Percentiles rank a stretch among this genome's conserved stretches.
Evolutionary conservation across 2,329 filamentous ascomycete species (phyloP).

Genomic region (Pleomassaria siparia): DNA sequence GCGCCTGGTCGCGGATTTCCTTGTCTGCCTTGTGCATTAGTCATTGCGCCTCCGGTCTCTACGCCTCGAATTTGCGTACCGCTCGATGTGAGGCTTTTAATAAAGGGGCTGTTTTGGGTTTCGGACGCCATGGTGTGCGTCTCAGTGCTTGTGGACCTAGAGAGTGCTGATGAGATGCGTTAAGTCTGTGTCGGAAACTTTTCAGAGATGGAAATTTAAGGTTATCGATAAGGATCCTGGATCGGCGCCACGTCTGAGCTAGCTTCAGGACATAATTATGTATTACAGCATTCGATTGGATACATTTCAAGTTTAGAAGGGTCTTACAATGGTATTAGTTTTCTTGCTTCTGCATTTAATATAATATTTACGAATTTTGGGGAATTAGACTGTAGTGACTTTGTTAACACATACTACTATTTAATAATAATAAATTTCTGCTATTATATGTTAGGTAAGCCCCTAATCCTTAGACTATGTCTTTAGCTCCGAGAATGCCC

Average conservation of each 20-base stretch:
- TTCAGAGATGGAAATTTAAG: slow-evolving; percentile 25
- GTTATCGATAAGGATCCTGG: slow-evolving; percentile 16
- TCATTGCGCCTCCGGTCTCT: background rate
- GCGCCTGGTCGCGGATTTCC: slow-evolving; percentile 73
- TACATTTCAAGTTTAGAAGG: too few species aligned
- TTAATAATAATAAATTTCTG: too few species aligned
- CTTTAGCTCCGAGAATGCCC: too few species aligned
- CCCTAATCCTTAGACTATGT: too few species aligned
- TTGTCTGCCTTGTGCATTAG: slow-evolving; percentile 59
- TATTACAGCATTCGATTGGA: background rate
- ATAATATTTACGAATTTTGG: too few species aligned
- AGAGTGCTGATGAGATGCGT: background rate
- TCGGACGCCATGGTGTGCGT: slow-evolving; percentile 37
- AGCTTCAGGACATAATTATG: background rate
- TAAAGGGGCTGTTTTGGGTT: slow-evolving; percentile 65
- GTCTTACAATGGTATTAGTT: too few species aligned
- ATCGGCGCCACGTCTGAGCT: background rate
- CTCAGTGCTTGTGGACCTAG: background rate
- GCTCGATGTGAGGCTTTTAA: slow-evolving; percentile 81
- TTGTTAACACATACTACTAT: too few species aligned
- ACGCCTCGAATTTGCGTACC: slow-evolving; percentile 56
- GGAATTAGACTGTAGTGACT: too few species aligned
- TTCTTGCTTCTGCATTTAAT: too few species aligned
- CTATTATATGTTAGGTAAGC: too few species aligned
- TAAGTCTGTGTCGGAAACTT: slow-evolving; percentile 10